These are phyloP conservation scores for Omphalotus guepiniiformis DNA, from an alignment of 768 basidiomycete species.

Conservation along the genomic window DNA sequence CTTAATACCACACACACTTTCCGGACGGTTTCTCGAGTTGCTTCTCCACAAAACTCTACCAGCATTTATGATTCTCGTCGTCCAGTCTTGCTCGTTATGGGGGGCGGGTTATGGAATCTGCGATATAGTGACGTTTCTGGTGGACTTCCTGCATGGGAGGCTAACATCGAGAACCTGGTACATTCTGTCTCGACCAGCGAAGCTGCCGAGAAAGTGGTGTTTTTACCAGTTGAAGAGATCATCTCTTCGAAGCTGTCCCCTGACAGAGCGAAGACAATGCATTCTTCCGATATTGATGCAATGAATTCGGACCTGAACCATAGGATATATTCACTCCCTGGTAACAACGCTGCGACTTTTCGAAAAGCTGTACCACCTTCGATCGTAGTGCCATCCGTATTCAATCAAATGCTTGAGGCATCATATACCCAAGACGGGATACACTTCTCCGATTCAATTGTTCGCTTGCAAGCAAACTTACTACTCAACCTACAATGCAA, in stretches of 20 bases:
- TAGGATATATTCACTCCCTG: conserved; percentile 43
- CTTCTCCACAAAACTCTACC: conserved; percentile 6
- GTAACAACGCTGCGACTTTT: conserved; percentile 23
- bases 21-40: conserved; percentile 35
- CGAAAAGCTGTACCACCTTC: conserved; percentile 21
- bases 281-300: conserved; percentile 75
- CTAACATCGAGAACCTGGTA: conserved; percentile 65
- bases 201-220: conserved; percentile 68
- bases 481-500: conserved; percentile 83
- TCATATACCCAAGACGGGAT: conserved; percentile 81
- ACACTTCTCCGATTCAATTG: conserved; percentile 64
- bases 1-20: conserved; percentile 61
- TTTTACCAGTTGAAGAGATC: conserved; percentile 75
- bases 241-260: conserved; percentile 60
- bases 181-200: conserved; percentile 35
- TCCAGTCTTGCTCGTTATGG: conserved; percentile 72
- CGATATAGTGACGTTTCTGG: conserved; percentile 69
- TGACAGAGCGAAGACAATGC: conserved; percentile 65
- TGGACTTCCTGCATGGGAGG: conserved; percentile 75
- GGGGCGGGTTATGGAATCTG: conserved; percentile 88
- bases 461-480: conserved; percentile 69
- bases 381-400: conserved; percentile 67
- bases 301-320: conserved; percentile 87
- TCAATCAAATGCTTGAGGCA: conserved; percentile 75
- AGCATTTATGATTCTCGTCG: conserved; percentile 17